A percentile compares a stretch with the other conserved stretches of the same genome.
Evolutionary conservation across 371 early-diverging fungal species (phyloP).

Genomic region (Saksenaea vasiformis): DNA sequence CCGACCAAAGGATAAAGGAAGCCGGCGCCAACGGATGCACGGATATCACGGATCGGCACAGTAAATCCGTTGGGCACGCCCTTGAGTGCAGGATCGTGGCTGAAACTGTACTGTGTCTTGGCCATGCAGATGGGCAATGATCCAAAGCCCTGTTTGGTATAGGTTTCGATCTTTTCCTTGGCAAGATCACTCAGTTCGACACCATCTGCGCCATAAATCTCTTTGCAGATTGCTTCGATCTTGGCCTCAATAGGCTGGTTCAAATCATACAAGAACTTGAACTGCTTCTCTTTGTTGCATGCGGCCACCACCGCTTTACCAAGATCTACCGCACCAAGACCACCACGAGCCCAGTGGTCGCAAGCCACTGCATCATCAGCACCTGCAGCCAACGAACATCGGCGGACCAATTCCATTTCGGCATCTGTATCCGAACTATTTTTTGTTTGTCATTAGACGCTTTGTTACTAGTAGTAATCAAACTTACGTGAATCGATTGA

Average conservation of each 20-base stretch:
- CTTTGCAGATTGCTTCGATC: constrained; percentile 87
- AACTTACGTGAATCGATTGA: constrained; percentile 83
- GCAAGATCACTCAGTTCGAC: constrained; percentile 83
- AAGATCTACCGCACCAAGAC: constrained; percentile 86
- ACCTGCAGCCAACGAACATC: constrained; percentile 78
- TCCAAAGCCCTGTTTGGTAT: constrained; percentile 82
- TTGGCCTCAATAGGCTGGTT: constrained; percentile 79
- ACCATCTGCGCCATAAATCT: constrained; percentile 94
- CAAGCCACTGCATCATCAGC: constrained; percentile 85
- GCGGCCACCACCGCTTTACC: constrained; percentile 84
- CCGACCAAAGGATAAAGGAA: constrained; percentile 96
- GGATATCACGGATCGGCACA: constrained; percentile 92
- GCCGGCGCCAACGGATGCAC: constrained; percentile 96
- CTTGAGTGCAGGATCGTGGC: constrained; percentile 90
- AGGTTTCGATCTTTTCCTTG: constrained; percentile 77
- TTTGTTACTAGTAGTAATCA: no score
- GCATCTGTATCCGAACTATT: constrained; percentile 75
- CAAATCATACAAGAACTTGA: constrained; percentile 87
- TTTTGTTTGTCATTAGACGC: no score
- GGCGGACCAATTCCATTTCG: constrained; percentile 82
- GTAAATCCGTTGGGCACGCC: constrained; percentile 92
- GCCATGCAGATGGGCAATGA: constrained; percentile 97
- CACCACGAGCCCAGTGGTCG: constrained; percentile 94
- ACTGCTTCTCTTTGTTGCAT: constrained; percentile 62
- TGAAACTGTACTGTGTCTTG: constrained; percentile 93